Conservation (phyloP, 2,329 filamentous ascomycete genomes). For the Penicillium sp. region DNA sequence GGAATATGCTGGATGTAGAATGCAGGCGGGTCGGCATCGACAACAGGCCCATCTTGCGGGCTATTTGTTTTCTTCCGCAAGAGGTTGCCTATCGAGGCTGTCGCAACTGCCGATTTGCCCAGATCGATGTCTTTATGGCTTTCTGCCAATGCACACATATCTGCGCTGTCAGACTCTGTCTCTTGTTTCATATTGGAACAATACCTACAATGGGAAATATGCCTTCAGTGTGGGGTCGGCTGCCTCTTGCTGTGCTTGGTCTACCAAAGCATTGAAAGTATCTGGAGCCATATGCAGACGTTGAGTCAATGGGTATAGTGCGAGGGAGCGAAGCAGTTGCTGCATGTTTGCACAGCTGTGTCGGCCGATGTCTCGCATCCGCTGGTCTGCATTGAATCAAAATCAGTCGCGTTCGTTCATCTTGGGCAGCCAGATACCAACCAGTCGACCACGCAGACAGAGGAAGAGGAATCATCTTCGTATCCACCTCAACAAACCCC, state of each 20-base stretch:
- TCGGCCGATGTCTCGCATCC: constrained; percentile 43
- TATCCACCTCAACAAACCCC: constrained; percentile 68
- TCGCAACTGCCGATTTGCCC: too few species aligned
- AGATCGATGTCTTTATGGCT: constrained; percentile 23
- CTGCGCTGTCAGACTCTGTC: constrained; percentile 28
- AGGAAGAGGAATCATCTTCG: constrained; percentile 63
- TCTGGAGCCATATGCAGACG: constrained; percentile 41
- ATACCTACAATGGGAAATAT: constrained; percentile 47
- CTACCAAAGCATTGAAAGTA: constrained; percentile 39
- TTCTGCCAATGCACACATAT: constrained; percentile 45
- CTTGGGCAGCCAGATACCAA: constrained; percentile 38
- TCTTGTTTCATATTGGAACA: background rate
- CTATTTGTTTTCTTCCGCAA: background rate
- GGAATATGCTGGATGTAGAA: background rate
- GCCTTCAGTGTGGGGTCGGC: constrained; percentile 39
- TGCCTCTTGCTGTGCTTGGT: constrained; percentile 40
- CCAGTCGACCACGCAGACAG: constrained; percentile 68
- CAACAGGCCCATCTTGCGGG: background rate
- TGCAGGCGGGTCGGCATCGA: background rate
- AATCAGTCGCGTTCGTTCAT: constrained; percentile 23
- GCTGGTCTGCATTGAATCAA: constrained; percentile 38
- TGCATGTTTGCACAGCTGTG: constrained; percentile 40
- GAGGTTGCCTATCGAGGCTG: background rate
- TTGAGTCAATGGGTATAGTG: constrained; percentile 46
- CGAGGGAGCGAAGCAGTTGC: constrained; percentile 40